Evolutionary conservation across 306 rosid genomes (phyloP), one percentile per base, ranked within the genome.

Genomic region (Quercus gilva): DNA sequence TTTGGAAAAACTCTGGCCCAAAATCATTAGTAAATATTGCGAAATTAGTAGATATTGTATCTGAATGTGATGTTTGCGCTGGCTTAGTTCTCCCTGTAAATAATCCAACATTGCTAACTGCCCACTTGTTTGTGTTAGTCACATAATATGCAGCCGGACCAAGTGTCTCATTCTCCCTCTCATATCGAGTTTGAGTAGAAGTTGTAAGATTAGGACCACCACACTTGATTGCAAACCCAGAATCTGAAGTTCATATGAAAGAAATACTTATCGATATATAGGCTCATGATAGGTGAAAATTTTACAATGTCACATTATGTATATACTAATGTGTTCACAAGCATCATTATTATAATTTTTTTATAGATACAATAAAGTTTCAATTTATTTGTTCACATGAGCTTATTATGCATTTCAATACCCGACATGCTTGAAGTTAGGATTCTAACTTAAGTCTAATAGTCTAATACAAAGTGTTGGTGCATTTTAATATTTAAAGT

Each of bases 51-150:
- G 43, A 35, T 35, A 35, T 35, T 35, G 41, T 35, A 35, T 35
- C 41, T 35, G 9, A 35, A 35, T 35, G 6, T 35, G 41, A 35
- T 31, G 33, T 77, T 78, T 26, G 90, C 3, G 0, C 4, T 75
- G 83, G 79, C 69, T 35, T 75, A 64, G 0, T 86, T 63, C 0
- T 77, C 17, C 85, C 85, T 0, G 83, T 79, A 71, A 89, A 94
- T 8, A 59, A 70, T 73, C 98, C 97, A 19, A 89, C 89, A 55
- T 91, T 91, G 76, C 97, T 94, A 58, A 87, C 91, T 11, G 83
- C 43, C 43, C 43, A 35, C 10, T 35, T 35, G 43, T 35, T 35
- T 6, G 43, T 6, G 43, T 35, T 35, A 14, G 90, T 82, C 55
- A 87, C 93, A 84, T 55, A 94, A 84, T 91, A 90, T 23, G 88